Base-by-base conservation (phyloP, 2,329 filamentous ascomycete genomes). In the Elsinoe perseae region DNA sequence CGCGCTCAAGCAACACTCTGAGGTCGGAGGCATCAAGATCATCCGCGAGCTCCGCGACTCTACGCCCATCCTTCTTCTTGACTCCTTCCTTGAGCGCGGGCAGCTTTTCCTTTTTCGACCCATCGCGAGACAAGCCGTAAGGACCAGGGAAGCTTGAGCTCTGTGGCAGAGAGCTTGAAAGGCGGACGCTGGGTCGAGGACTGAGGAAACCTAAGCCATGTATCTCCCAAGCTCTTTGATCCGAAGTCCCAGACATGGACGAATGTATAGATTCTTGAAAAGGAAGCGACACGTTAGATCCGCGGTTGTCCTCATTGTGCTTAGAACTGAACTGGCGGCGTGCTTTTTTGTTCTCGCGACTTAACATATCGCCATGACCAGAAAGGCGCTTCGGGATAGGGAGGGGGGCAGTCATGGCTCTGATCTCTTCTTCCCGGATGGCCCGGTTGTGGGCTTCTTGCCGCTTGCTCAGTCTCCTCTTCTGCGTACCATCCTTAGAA, bases 1-100 rank as follows among this genome's bases (percentile, higher is more conserved):
- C 93, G 58, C 93, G 79, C 64, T 98, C 93, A 81, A 98, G 86
- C 27, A 97, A 77, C 67, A 95, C 87, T 58, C 92, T 81, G 36
- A 98, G 70, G 63, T 89, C 91, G 54, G 86, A 82, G 2, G 93
- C 87, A 70, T 89, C 89, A 56, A 98, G 77, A 58, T 88, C 86
- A 66, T 97, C 87, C 20, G 90, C 93, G 43, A 97, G 69, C 43
- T 81, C 80, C 58, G 84, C 81, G 44, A 86, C 80, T 30, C 77
- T 76, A 72, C 70, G 87, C 73, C 72, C 88, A 72, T 67, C 79
- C 61, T 78, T 82, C 32, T 62, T 62, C 23, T 61, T 61, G 14
- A 64, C 59, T 27, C 63, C 63, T 18, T 58, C 57, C 30, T 56
- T 52, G 12, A 61, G 54, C 14, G 58, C 60, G 20, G 62, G 61